Evolutionary conservation across 1,139 yeast genomes (phyloP).

Genomic region (Chernovozyma aurita): DNA sequence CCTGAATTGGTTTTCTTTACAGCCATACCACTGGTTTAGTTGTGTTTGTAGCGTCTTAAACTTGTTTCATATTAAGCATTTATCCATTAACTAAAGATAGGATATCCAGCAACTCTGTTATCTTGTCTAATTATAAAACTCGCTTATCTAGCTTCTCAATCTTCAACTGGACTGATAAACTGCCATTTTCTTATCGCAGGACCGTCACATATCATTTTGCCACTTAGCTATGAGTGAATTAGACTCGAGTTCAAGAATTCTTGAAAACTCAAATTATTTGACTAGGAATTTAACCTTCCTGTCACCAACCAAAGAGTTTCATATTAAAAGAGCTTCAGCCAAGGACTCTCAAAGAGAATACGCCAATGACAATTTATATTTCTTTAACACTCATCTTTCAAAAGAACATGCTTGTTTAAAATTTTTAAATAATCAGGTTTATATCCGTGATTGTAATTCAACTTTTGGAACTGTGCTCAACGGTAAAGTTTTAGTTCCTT

Average conservation of each 20-base stretch:
- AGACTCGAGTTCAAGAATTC: not conserved
- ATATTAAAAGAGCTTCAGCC: slow-evolving; percentile 25
- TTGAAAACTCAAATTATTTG: not conserved
- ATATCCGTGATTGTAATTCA: slow-evolving; percentile 27
- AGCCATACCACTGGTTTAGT: no score
- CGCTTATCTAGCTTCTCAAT: no score
- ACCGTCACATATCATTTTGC: not conserved
- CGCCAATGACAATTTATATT: slow-evolving; percentile 23
- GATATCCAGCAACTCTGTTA: no score
- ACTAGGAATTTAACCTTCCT: not conserved
- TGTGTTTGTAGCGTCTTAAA: no score
- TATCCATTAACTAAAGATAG: no score
- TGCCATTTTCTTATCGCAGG: no score
- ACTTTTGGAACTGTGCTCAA: slow-evolving; percentile 41
- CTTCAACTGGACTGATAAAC: no score
- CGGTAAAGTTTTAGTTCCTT: slow-evolving; percentile 20
- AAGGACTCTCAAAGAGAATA: slow-evolving; percentile 22
- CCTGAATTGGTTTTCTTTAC: no score
- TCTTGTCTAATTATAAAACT: no score
- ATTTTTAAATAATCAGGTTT: slow-evolving; percentile 15
- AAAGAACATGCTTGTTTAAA: slow-evolving; percentile 25
- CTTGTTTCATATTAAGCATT: no score
- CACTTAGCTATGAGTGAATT: not conserved
- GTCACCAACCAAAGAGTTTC: not conserved
- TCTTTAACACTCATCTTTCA: slow-evolving; percentile 31